phyloP scores from a whole-genome alignment of 805 yeast genomes.

The Candida manassasensis region DNA sequence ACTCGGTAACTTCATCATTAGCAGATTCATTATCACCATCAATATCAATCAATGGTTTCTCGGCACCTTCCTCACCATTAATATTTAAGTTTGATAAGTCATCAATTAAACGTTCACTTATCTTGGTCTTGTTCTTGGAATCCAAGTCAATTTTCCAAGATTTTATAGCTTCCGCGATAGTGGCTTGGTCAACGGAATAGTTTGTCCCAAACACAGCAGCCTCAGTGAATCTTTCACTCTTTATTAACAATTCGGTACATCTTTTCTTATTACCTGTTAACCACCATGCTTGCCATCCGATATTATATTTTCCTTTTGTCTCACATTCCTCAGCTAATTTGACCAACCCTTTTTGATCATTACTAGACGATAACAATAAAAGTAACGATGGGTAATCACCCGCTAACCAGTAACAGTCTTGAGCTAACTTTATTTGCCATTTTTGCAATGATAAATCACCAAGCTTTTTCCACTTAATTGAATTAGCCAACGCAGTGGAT shows the following conservation, averaged over 20 bases:
- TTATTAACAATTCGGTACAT: slow-evolving; percentile 61
- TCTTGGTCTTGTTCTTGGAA: slow-evolving; percentile 45
- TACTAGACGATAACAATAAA: slow-evolving; percentile 76
- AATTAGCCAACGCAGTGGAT: slow-evolving; percentile 33
- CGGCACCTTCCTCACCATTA: slow-evolving; percentile 12
- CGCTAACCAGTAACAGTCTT: slow-evolving; percentile 72
- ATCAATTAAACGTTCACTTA: slow-evolving; percentile 58
- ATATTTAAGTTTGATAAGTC: slow-evolving; percentile 25
- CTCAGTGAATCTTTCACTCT: slow-evolving; percentile 71
- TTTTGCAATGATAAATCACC: slow-evolving; percentile 80
- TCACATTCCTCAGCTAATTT: slow-evolving; percentile 65
- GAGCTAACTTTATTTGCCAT: slow-evolving; percentile 81
- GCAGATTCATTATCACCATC: slow-evolving; percentile 7
- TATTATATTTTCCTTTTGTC: slow-evolving; percentile 73
- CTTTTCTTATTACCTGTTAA: slow-evolving; percentile 62
- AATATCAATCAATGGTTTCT: slow-evolving; percentile 16
- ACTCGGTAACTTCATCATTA: not conserved
- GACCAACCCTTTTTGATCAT: slow-evolving; percentile 55
- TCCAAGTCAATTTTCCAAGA: slow-evolving; percentile 65
- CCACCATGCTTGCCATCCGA: slow-evolving; percentile 93
- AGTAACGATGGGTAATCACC: slow-evolving; percentile 78
- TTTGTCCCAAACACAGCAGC: slow-evolving; percentile 78
- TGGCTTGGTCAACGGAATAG: slow-evolving; percentile 46
- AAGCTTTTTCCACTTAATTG: slow-evolving; percentile 76
- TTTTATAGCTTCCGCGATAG: slow-evolving; percentile 43